Percentiles rank a stretch among this genome's conserved stretches.
Evolutionary conservation across 805 yeast species (phyloP).

Genomic region (Saccharomycopsis sp.): DNA sequence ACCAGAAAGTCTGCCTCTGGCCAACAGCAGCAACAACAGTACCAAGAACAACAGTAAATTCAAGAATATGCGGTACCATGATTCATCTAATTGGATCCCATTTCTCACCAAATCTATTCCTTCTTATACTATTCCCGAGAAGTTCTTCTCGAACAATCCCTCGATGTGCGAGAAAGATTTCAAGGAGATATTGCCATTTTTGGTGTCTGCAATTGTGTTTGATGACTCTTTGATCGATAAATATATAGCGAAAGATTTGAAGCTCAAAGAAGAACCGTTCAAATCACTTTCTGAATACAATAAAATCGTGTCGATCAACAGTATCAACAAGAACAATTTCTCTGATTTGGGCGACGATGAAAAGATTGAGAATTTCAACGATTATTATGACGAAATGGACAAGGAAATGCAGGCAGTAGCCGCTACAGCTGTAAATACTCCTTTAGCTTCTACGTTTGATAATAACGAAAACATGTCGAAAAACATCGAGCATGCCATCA

Average conservation of each 20-base stretch:
- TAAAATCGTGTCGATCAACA: background rate
- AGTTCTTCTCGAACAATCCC: slow-evolving; percentile 38
- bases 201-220: slow-evolving; percentile 21
- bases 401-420: background rate
- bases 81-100: slow-evolving; percentile 55
- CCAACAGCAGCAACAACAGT: too few relatives aligned
- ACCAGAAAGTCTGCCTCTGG: background rate
- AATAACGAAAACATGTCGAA: slow-evolving; percentile 3
- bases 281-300: slow-evolving; percentile 8
- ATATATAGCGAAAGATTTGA: slow-evolving; percentile 3
- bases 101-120: slow-evolving; percentile 61
- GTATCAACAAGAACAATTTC: background rate
- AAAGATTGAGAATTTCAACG: slow-evolving; percentile 13
- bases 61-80: slow-evolving; percentile 19
- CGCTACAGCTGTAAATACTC: background rate
- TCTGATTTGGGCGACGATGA: slow-evolving; percentile 8
- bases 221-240: slow-evolving; percentile 13
- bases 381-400: slow-evolving; percentile 13
- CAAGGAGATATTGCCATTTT: slow-evolving; percentile 26
- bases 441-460: background rate
- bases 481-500: slow-evolving; percentile 8
- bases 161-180: slow-evolving; percentile 23
- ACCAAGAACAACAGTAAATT: slow-evolving; percentile 7
- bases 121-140: slow-evolving; percentile 52
- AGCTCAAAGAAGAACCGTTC: slow-evolving; percentile 16